Evolutionary conservation across 2,329 filamentous ascomycete species (phyloP).

Genomic region (Aspergillus novofumigatus): DNA sequence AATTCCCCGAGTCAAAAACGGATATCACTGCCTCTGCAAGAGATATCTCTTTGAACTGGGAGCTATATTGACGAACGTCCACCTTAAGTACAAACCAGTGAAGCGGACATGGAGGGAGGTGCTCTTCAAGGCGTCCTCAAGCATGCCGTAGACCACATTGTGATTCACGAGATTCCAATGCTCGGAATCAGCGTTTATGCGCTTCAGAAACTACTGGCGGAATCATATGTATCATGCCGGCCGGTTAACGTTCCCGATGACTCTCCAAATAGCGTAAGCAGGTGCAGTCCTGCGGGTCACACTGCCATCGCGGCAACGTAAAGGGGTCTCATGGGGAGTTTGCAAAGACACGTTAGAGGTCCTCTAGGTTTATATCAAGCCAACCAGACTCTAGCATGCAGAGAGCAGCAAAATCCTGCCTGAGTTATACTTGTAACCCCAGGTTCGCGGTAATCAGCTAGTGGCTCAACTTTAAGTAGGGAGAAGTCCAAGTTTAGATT

Average conservation of each 20-base stretch:
- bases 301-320: not conserved
- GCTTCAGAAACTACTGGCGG: not conserved
- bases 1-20: too few relatives aligned
- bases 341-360: conserved; percentile 1
- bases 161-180: conserved; percentile 7
- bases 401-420: conserved; percentile 5
- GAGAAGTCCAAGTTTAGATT: too few relatives aligned
- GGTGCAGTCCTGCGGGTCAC: not conserved
- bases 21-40: too few relatives aligned
- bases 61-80: too few relatives aligned
- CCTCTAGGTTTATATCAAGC: not conserved
- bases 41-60: too few relatives aligned
- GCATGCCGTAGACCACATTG: conserved; percentile 3
- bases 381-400: conserved; percentile 4
- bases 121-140: conserved; percentile 1
- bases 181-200: conserved; percentile 5
- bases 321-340: conserved; percentile 4
- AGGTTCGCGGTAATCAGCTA: too few relatives aligned
- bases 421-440: not conserved
- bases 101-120: conserved; percentile 7
- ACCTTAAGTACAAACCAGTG: not conserved
- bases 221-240: conserved; percentile 4
- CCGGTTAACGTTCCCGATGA: conserved; percentile 3
- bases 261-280: conserved; percentile 1
- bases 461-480: too few relatives aligned